Evolutionary conservation across 78 protist genomes (phyloP).

Genomic region (Chrysochromulina tobinii): DNA sequence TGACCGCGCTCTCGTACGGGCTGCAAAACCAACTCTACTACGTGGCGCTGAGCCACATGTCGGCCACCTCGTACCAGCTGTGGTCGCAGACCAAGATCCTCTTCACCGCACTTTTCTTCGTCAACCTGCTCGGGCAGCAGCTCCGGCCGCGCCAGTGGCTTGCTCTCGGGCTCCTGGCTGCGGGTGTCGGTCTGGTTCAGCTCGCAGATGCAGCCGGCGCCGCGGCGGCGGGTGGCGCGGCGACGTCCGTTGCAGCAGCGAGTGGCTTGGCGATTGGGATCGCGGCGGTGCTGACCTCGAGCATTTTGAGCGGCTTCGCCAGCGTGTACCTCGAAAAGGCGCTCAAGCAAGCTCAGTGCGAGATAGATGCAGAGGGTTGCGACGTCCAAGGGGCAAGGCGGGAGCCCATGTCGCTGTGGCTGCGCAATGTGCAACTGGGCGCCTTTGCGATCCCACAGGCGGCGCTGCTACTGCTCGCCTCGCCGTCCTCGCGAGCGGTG

Average conservation of each 20-base stretch:
- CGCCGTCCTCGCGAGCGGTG: neutral
- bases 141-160: neutral
- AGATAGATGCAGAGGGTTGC: too few relatives aligned
- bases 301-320: neutral
- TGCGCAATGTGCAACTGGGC: conserved; percentile 10
- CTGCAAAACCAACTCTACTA: conserved; percentile 23
- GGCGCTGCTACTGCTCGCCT: neutral
- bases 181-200: neutral
- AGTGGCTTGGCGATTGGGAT: neutral
- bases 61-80: neutral
- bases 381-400: too few relatives aligned
- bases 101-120: conserved; percentile 12
- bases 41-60: conserved; percentile 1
- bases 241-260: too few relatives aligned
- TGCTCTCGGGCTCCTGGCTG: neutral
- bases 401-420: neutral
- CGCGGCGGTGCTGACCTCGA: neutral
- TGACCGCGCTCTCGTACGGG: conserved; percentile 30
- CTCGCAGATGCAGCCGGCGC: neutral
- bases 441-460: neutral
- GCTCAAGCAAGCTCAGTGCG: neutral
- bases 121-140: neutral
- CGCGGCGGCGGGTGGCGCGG: neutral
- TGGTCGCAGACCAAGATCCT: neutral
- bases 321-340: neutral